A percentile compares a stretch with the other conserved stretches of the same genome.
Evolutionary conservation across 192 early-diverging fungal genomes (phyloP).

Genomic region (Backusella luteola): DNA sequence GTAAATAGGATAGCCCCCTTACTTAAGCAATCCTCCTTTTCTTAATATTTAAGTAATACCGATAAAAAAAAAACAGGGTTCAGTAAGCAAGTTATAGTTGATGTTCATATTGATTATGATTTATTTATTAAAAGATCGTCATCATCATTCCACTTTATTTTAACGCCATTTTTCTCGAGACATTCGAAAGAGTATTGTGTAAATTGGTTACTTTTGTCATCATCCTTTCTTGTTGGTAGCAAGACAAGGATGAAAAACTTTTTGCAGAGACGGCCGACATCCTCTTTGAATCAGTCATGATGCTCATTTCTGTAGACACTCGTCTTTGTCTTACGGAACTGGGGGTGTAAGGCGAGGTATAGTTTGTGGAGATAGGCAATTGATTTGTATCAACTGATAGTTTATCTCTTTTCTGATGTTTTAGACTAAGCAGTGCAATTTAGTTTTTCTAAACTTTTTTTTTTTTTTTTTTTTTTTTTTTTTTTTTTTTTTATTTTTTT

Average conservation of each 20-base stretch:
- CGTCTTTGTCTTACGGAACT: not conserved
- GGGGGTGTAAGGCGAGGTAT: not conserved
- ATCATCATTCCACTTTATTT: not conserved
- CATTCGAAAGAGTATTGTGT: constrained; percentile 2
- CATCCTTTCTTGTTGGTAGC: constrained; percentile 33
- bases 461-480: no score
- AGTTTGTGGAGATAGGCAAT: not conserved
- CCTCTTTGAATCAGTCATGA: constrained; percentile 12
- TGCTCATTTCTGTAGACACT: not conserved
- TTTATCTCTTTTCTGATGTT: not conserved
- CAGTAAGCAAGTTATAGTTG: not conserved
- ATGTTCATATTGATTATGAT: not conserved
- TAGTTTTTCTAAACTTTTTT: not conserved
- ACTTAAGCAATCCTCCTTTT: not conserved
- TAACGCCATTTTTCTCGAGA: not conserved
- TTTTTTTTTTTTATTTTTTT: no score
- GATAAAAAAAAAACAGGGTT: not conserved
- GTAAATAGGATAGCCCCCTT: not conserved
- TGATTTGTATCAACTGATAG: not conserved
- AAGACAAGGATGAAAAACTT: constrained; percentile 28
- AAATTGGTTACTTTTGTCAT: constrained; percentile 23
- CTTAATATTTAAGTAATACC: not conserved
- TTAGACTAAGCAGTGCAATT: not conserved
- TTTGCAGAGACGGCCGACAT: constrained; percentile 24
- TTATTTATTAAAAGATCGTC: not conserved